Percentiles rank a stretch among this genome's conserved stretches.
phyloP scores from a whole-genome alignment of 768 basidiomycete species.

The Auriscalpium microsporum region DNA sequence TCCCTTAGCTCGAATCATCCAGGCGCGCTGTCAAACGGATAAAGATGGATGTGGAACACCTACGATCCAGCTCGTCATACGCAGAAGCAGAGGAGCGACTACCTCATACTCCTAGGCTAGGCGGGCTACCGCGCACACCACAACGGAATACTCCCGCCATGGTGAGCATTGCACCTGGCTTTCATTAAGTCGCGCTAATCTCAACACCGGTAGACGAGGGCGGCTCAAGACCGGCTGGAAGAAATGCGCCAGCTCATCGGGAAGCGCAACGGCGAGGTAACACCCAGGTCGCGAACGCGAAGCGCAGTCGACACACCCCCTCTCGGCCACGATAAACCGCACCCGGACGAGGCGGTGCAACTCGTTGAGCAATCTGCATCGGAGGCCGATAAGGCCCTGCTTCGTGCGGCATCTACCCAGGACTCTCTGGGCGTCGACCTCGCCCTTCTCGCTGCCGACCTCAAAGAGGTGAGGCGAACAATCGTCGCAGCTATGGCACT shows the following conservation, averaged over 20 bases:
- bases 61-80: conserved; percentile 11
- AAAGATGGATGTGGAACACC: conserved; percentile 54
- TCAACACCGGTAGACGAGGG: conserved; percentile 44
- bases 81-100: conserved; percentile 8
- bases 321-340: conserved; percentile 11
- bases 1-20: conserved; percentile 57
- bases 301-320: conserved; percentile 23
- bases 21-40: conserved; percentile 68
- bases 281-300: conserved; percentile 25
- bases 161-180: conserved; percentile 26
- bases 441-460: conserved; percentile 37
- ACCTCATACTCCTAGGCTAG: conserved; percentile 52
- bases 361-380: conserved; percentile 44
- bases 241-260: conserved; percentile 75
- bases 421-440: conserved; percentile 47
- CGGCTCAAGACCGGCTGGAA: conserved; percentile 70
- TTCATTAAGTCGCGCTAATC: neutral
- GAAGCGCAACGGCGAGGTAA: conserved; percentile 45
- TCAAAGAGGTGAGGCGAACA: conserved; percentile 45
- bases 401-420: conserved; percentile 43
- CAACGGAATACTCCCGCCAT: conserved; percentile 21
- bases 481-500: neutral
- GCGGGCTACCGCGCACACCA: conserved; percentile 36
- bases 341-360: conserved; percentile 29
- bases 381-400: conserved; percentile 52